Base-by-base conservation (phyloP, 257 asterid species). In the Solanum tarijense region DNA sequence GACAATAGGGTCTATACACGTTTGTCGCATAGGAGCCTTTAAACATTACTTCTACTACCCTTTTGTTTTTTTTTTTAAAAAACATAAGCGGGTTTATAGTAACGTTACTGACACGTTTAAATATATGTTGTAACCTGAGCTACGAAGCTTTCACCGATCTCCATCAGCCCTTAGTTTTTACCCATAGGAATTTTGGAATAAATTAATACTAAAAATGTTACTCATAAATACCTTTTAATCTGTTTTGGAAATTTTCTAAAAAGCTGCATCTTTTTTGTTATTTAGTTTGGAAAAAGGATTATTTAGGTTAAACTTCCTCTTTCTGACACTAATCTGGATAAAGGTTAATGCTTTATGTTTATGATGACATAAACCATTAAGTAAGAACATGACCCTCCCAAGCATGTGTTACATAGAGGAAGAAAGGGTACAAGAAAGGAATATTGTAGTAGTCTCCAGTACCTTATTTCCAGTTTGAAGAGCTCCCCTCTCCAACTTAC, bases 401-500 rank as follows among this genome's bases (percentile, higher is more conserved):
- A 81, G 85, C 68, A 46, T 46, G 39, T 46, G 68, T 27, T 16
- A 16, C 39, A 46, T 9, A 46, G 39, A 86, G 71, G 52, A 62
- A 73, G 48, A 74, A 74, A 38, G 72, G 84, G 29, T 48, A 82
- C 31, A 48, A 31, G 20, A 48, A 73, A 71, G 58, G 38, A 72
- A 60, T 27, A 29, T 34, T 86, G 18, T 46, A 79, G 36, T 81
- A 87, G 68, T 79, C 87, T 88, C 43, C 27, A 55, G 32, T 46
- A 96, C 99, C 99, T 97, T 96, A 65, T 85, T 91, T 90, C 99
- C 99, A 48, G 91, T 85, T 88, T 93, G 92, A 87, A 97, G 90
- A 85, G 98, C 98, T 88, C 99, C 99, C 86, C 88, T 89, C 94
- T 95, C 99, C 93, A 97, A 89, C 90, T 96, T 96, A 91, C 99